Percentiles rank a stretch among this genome's conserved stretches.
Evolutionary conservation across 2,329 filamentous ascomycete genomes (phyloP).

Genomic region (Trematosphaeria pertusa): DNA sequence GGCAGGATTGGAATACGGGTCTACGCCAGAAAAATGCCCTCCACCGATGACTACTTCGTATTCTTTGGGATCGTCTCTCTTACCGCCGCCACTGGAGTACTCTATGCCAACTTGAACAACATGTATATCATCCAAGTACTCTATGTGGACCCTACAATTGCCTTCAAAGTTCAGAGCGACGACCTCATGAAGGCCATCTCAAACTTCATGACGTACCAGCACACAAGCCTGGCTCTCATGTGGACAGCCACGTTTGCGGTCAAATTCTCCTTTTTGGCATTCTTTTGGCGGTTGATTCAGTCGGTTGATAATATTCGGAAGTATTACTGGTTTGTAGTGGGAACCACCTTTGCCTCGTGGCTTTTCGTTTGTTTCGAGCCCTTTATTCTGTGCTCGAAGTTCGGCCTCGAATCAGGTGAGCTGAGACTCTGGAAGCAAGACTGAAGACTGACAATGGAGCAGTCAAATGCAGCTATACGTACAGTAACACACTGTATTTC

Average conservation of each 20-base stretch:
- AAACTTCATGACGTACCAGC: background rate
- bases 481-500: background rate
- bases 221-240: background rate
- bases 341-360: conserved; percentile 3
- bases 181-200: background rate
- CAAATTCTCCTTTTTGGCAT: conserved; percentile 10
- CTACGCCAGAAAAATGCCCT: background rate
- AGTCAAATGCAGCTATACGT: background rate
- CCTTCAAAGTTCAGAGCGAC: background rate
- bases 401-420: conserved; percentile 3
- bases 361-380: background rate
- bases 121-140: background rate
- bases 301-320: background rate
- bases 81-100: background rate
- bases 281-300: conserved; percentile 3
- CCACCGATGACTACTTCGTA: background rate
- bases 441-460: background rate
- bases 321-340: conserved; percentile 9
- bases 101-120: conserved; percentile 1
- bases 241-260: conserved; percentile 8
- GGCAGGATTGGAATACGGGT: background rate
- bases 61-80: background rate
- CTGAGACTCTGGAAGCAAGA: background rate
- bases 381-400: conserved; percentile 4
- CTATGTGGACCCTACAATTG: background rate